Evolutionary conservation across 2,329 filamentous ascomycete species (phyloP), one percentile per base, ranked within the genome.

Genomic region (Nemania bipapillata): DNA sequence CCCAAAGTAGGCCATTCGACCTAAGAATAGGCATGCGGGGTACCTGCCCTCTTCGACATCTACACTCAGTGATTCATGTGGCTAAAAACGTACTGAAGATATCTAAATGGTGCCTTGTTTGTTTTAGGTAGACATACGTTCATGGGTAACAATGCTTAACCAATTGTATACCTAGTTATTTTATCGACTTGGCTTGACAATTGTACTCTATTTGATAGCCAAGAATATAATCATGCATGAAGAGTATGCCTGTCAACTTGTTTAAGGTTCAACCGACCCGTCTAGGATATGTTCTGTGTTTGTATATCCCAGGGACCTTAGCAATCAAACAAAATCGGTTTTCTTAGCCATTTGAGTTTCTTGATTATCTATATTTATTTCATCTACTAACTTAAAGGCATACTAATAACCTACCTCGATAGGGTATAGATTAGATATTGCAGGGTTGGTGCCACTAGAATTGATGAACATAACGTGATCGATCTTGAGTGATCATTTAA

Each of bases 401-500:
- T n/a, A n/a, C n/a, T n/a, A n/a, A n/a, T n/a, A n/a, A n/a, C n/a
- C n/a, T n/a, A n/a, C n/a, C 30, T 32, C 9, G 30, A 9, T 32
- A 32, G 30, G 30, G 4, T 4, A 4, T 9, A 9, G 9, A 32
- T 32, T 32, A 32, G 30, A 32, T n/a, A 32, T 32, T 32, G 30
- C 30, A 32, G 17, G 20, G 17, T 45, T 6, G 15, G 11, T 12
- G 17, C 15, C 2, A 17, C 11, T 15, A 40, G 11, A 40, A 40
- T 15, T 15, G 37, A 2, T 5, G n/a, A 20, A 6, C 40, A 20
- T 5, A 26, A 20, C 28, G 26, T 37, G 1, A 17, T n/a, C 15
- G 3, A 35, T 7, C 24, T 50, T n/a, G 45, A 64, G 59, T 47
- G 26, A 56, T 37, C 30, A 50, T 57, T 64, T n/a, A 15, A 28